Percentiles rank a stretch among this genome's conserved stretches.
Conservation (phyloP, 768 basidiomycete genomes). For the Mycena crocata region DNA sequence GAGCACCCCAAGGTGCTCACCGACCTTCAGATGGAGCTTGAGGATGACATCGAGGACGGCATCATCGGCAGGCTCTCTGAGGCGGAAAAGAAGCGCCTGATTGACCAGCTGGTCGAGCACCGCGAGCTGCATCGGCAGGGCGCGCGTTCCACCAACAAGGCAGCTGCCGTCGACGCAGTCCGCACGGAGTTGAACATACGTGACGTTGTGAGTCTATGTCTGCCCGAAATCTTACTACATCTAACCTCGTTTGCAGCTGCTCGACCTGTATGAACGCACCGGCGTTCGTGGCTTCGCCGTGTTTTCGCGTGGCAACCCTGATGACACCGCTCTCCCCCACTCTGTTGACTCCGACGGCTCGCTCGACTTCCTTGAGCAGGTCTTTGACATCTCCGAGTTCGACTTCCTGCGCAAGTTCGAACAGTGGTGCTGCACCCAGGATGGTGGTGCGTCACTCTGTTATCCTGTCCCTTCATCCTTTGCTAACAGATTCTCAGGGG, state of each 20-base stretch:
- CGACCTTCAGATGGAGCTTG: neutral
- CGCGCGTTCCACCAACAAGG: conserved; percentile 3
- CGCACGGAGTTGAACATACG: neutral
- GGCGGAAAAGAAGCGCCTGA: neutral
- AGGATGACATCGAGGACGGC: neutral
- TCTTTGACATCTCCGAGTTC: neutral
- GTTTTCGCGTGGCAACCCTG: neutral
- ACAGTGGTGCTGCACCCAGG: neutral
- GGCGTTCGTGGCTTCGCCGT: neutral
- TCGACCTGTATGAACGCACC: neutral
- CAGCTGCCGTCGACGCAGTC: neutral
- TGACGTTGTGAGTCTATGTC: neutral
- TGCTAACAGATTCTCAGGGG: too few relatives aligned
- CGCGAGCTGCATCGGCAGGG: neutral
- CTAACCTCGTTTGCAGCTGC: neutral
- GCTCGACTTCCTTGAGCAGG: neutral
- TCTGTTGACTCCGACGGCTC: neutral
- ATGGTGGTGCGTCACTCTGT: neutral
- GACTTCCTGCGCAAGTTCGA: neutral
- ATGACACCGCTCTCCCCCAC: neutral
- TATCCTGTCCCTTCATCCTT: too few relatives aligned
- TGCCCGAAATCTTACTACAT: neutral
- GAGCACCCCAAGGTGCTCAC: neutral
- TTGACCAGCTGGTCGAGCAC: neutral
- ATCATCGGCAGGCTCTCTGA: neutral